These are phyloP conservation scores for Phtheirospermum japonicum DNA, from an alignment of 257 asterid genomes.

Conservation along the genomic window DNA sequence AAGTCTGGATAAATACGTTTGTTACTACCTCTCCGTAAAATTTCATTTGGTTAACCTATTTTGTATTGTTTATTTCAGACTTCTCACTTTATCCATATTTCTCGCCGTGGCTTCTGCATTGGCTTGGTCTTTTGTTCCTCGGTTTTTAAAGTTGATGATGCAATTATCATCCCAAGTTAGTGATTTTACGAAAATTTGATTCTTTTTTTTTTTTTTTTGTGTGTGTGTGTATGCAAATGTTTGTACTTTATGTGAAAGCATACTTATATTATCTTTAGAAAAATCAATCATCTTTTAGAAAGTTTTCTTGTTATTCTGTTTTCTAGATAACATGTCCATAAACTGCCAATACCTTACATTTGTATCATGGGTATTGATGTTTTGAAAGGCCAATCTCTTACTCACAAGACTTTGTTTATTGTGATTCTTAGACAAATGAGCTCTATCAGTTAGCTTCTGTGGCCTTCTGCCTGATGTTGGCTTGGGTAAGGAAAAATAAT, in stretches of 20 bases:
- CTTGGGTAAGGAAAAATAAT: constrained; percentile 68
- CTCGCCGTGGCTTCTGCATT: constrained; percentile 65
- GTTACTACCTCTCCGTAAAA: constrained; percentile 8
- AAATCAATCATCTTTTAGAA: neutral
- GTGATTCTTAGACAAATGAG: constrained; percentile 74
- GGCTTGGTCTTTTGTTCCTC: constrained; percentile 86
- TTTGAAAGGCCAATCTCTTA: constrained; percentile 22
- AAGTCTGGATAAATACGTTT: constrained; percentile 30
- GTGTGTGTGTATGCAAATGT: neutral
- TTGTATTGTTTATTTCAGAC: constrained; percentile 46
- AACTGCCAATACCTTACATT: neutral
- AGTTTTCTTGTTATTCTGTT: too few relatives aligned
- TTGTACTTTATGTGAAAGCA: too few relatives aligned
- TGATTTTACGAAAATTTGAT: constrained; percentile 21
- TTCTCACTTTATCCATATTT: constrained; percentile 62
- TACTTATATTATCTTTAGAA: too few relatives aligned
- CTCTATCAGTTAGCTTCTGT: constrained; percentile 92
- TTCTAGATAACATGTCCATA: neutral
- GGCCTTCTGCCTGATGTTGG: constrained; percentile 92
- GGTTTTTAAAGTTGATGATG: constrained; percentile 82
- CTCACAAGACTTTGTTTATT: constrained; percentile 25
- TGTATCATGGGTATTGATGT: neutral
- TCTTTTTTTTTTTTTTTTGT: neutral
- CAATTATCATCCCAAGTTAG: constrained; percentile 82
- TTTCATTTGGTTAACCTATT: constrained; percentile 23